Evolutionary conservation across 805 yeast genomes (phyloP), one percentile per base, ranked within the genome.

Genomic region (Tetrapisispora arboricola): DNA sequence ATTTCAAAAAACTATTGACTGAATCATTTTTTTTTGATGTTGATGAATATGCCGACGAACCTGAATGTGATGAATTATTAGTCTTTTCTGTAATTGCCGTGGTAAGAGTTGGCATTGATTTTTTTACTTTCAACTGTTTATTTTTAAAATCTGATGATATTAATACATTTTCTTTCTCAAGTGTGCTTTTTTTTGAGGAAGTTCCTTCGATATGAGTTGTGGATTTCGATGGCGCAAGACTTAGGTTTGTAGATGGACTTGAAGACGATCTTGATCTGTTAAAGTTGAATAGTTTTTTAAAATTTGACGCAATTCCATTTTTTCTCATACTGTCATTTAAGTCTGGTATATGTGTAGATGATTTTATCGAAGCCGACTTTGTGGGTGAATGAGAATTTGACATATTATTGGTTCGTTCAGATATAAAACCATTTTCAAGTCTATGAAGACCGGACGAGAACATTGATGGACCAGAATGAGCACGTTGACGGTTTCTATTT

Each of bases 221-320:
- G n/a, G n/a, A n/a, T n/a, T n/a, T n/a, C n/a, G n/a, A n/a, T n/a
- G n/a, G n/a, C n/a, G n/a, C n/a, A n/a, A n/a, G n/a, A n/a, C n/a
- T n/a, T n/a, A n/a, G n/a, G n/a, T n/a, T 13, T 3, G 24, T n/a
- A 10, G 12, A 7, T 13, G 26, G 7, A 13, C 13, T 16, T 5
- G 32, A 36, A 3, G 25, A 21, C 2, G 38, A 21, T 19, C 27
- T 36, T 20, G 24, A 19, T 19, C 16, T 36, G 19, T 13, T 26
- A 21, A 28, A 36, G 7, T 36, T 36, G 19, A 36, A 36, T 6
- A 36, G 6, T 27, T n/a, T 36, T 27, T 36, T 36, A 27, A 36
- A 19, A 11, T 36, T 36, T 19, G 32, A 16, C 2, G 31, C 17
- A n/a, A 36, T 13, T 9, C 25, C 25, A 10, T 26, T 28, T 6